Evolutionary conservation across 306 rosid species (phyloP), one percentile per base, ranked within the genome.

Genomic region (Pyrus betulifolia): DNA sequence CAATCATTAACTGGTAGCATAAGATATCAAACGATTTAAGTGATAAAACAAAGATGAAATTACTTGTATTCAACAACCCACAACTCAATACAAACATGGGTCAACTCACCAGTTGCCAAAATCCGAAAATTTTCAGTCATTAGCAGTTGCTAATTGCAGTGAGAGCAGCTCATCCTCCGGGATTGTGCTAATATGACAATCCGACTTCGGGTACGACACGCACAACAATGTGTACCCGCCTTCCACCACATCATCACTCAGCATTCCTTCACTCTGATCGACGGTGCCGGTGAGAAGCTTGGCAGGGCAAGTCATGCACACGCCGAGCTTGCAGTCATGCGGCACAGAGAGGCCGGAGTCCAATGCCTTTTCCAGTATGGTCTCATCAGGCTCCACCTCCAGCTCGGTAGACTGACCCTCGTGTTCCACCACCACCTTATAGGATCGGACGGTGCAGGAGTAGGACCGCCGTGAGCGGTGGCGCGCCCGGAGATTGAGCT

Each of bases 271-370:
- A 49, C 93, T 96, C 83, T 96, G 99, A 72, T 96, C 98, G 17
- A 96, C 98, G 17, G 83, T 49, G 71, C 99, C 99, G 15, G 82
- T 83, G 17, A 92, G 8, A 19, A 96, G 97, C 72, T 75, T 86
- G 66, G 99, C 99, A 9, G 99, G 99, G 85, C 99, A 96, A 54
- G 99, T 96, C 99, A 96, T 96, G 85, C 99, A 96, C 3, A 92
- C 99, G 0, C 99, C 99, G 30, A 96, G 97, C 89, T 86, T 96
- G 87, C 99, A 95, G 73, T 95, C 99, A 76, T 95, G 92, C 7
- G 99, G 99, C 72, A 91, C 91, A 28, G 35, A 4, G 74, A 92
- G 52, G 62, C 97, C 99, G 49, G 91, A 79, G 64, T 91, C 96
- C 84, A 92, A 62, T 74, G 97, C 93, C 86, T 82, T 90, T 40